phyloP scores from a whole-genome alignment of 1,284 basidiomycete genomes.

The Cutaneotrichosporon sp. region DNA sequence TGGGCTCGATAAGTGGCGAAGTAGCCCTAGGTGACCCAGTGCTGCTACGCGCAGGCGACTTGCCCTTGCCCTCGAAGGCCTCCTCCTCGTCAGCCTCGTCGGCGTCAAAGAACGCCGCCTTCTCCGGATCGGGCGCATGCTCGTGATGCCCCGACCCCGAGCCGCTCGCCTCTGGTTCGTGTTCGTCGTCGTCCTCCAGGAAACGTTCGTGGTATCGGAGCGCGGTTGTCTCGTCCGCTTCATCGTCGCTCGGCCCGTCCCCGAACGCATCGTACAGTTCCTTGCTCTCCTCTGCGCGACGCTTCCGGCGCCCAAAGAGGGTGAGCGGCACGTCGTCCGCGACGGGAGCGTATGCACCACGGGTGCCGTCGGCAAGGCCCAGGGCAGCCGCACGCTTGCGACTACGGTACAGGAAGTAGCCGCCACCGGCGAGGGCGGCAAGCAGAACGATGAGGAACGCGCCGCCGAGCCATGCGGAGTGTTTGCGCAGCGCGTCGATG shows the following conservation, averaged over 20 bases:
- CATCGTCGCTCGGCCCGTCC: constrained; percentile 56
- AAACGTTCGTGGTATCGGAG: constrained; percentile 53
- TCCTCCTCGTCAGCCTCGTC: constrained; percentile 17
- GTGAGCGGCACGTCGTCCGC: constrained; percentile 72
- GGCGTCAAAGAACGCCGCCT: constrained; percentile 33
- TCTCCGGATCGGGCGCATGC: background rate
- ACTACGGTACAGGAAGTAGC: constrained; percentile 58
- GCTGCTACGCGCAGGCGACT: background rate
- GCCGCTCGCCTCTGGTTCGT: constrained; percentile 19
- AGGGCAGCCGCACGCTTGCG: constrained; percentile 55
- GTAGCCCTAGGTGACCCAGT: background rate
- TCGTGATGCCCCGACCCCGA: constrained; percentile 10
- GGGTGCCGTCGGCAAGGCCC: constrained; percentile 54
- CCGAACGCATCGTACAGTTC: constrained; percentile 92
- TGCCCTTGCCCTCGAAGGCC: constrained; percentile 6
- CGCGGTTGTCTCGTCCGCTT: constrained; percentile 37
- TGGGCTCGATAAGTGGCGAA: constrained; percentile 20
- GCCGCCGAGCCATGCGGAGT: constrained; percentile 80
- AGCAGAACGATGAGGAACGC: constrained; percentile 70
- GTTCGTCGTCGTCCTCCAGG: constrained; percentile 46
- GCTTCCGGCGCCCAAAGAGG: constrained; percentile 56
- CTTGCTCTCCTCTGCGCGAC: constrained; percentile 54
- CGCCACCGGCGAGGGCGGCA: constrained; percentile 64
- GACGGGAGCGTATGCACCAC: constrained; percentile 67
- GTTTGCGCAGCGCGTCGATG: constrained; percentile 71